These are phyloP conservation scores for Syzygium grande DNA, from an alignment of 345 rosid species.

Conservation along the genomic window DNA sequence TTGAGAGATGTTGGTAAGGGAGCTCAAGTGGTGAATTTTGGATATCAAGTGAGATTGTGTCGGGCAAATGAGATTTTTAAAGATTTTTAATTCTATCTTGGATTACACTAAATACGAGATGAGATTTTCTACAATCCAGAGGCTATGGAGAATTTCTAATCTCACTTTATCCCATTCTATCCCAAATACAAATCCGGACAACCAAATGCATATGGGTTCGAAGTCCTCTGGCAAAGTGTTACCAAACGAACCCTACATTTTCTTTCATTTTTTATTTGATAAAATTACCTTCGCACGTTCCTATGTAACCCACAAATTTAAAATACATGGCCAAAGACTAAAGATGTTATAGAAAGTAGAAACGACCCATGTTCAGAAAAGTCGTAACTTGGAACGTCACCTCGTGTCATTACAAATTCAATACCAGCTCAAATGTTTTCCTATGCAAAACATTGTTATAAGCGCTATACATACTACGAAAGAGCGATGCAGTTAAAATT, in stretches of 20 bases:
- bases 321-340: not conserved
- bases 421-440: not conserved
- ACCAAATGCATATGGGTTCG: not conserved
- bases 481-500: fast-evolving
- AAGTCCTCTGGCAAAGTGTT: not conserved
- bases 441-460: not conserved
- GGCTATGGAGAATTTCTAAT: no score
- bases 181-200: no score
- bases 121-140: no score
- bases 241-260: not conserved
- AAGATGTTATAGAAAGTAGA: not conserved
- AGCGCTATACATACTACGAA: not conserved
- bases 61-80: no score
- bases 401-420: not conserved
- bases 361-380: not conserved
- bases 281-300: not conserved
- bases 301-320: not conserved
- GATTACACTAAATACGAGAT: no score
- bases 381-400: no score
- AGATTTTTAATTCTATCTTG: no score
- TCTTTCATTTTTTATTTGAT: not conserved
- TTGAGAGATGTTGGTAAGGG: no score
- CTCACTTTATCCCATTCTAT: no score
- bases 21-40: no score
- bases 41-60: no score